phyloP scores from a whole-genome alignment of 495 filamentous ascomycete species.

The Penicillium roqueforti region DNA sequence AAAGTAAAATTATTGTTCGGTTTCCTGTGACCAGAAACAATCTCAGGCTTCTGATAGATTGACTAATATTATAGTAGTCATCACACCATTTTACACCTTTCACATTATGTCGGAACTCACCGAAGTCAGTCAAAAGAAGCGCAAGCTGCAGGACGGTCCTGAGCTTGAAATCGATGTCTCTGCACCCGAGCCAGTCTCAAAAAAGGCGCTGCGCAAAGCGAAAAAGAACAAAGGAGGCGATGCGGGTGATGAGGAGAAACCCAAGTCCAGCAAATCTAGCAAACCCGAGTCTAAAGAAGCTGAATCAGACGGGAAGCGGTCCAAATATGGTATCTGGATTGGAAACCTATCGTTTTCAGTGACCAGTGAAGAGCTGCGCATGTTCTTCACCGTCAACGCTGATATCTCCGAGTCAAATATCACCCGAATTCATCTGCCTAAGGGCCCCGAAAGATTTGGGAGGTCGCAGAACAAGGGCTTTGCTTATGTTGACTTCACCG shows the following conservation, averaged over 20 bases:
- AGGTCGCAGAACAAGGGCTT: constrained; percentile 78
- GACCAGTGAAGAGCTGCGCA: constrained; percentile 65
- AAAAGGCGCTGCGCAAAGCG: constrained; percentile 76
- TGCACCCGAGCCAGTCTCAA: constrained; percentile 87
- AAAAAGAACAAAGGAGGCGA: constrained; percentile 60
- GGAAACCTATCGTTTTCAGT: constrained; percentile 85
- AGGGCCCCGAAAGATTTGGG: constrained; percentile 38
- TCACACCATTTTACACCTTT: constrained; percentile 2
- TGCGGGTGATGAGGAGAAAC: constrained; percentile 29
- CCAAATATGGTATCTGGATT: constrained; percentile 86
- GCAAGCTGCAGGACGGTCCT: constrained; percentile 52
- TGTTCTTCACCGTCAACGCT: constrained; percentile 70
- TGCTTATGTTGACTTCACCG: constrained; percentile 90
- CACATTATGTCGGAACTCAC: constrained; percentile 30
- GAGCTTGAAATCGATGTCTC: constrained; percentile 87
- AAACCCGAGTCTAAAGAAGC: constrained; percentile 26
- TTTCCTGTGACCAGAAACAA: constrained; percentile 1
- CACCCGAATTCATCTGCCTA: constrained; percentile 79
- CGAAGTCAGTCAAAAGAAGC: constrained; percentile 58
- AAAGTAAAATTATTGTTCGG: constrained; percentile 19
- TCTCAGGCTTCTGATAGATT: neutral
- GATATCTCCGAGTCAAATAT: constrained; percentile 63
- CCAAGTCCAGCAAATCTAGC: constrained; percentile 22
- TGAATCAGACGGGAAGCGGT: constrained; percentile 52
- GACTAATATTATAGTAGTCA: constrained; percentile 1